Conservation (phyloP, 805 yeast genomes). For the Wickerhamiella lipophila region DNA sequence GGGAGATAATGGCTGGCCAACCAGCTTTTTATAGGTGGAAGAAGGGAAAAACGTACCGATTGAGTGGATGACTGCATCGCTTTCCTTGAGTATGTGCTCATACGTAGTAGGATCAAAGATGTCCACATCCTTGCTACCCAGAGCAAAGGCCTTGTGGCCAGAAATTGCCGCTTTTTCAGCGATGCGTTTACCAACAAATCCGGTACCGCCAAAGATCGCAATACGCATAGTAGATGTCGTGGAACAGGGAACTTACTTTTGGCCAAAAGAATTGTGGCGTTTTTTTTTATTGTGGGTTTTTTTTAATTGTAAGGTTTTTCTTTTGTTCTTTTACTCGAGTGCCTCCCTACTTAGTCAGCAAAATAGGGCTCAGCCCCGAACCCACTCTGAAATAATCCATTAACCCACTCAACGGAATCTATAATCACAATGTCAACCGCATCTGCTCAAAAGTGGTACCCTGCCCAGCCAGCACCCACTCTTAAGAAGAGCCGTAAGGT, state of each 20-base stretch:
- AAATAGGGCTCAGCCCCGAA: conserved; percentile 13
- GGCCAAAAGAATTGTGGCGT: too few species aligned
- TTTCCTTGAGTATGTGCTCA: conserved; percentile 33
- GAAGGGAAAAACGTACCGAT: conserved; percentile 67
- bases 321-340: not conserved
- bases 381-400: not conserved
- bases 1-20: conserved; percentile 16
- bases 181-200: conserved; percentile 54
- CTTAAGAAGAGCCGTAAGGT: conserved; percentile 85
- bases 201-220: conserved; percentile 79
- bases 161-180: conserved; percentile 52
- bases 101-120: conserved; percentile 55
- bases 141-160: conserved; percentile 51
- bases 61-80: conserved; percentile 66
- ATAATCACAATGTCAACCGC: conserved; percentile 21
- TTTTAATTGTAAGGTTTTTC: too few species aligned
- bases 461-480: conserved; percentile 71
- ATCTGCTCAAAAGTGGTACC: conserved; percentile 67
- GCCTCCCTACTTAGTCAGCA: not conserved
- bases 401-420: conserved; percentile 12
- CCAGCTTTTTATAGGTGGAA: conserved; percentile 46
- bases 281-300: too few species aligned
- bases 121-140: conserved; percentile 38
- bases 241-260: not conserved
- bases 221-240: conserved; percentile 24